Base-by-base conservation (phyloP, 108 stramenopile species). In the Nitzschia inconspicua region DNA sequence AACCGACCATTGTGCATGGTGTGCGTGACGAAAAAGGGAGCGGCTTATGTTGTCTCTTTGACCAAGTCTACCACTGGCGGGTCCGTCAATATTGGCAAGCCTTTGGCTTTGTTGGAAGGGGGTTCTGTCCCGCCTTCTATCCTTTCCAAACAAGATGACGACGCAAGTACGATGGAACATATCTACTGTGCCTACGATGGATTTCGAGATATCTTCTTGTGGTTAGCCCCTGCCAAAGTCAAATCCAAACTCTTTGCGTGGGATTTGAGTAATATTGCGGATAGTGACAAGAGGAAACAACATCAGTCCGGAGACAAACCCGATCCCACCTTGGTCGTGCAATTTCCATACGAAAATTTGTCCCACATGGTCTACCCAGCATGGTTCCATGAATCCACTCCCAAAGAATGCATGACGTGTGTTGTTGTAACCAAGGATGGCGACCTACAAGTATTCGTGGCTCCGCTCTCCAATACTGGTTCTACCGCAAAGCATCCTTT, bases 201-300 rank as follows among this genome's bases (percentile, higher is more conserved):
- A 10, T 74, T 80, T 43, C 76, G 89, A 5, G 78, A 88, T 39
- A 56, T 80, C 28, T 37, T 91, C 2, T 54, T 79, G 4, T 91
- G 89, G 89, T 37, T 47, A 9, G 56, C 72, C 0, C 10, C 23
- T n/a, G 60, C 59, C 32, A 55, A 53, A 2, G 26, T 40, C 43
- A 68, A 72, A 29, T 46, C 66, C 4, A 62, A 63, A 27, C 32
- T 78, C 4, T 43, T 75, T 16, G 64, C 70, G n/a, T 83, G 82
- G 82, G 70, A 83, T 63, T 50, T 78, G 26, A 27, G 43, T 7
- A 36, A n/a, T 6, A 28, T 73, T 24, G 19, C 58, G n/a, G 54
- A 70, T 10, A 6, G 3, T 64, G 16, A 20, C 11, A 0, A 28
- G 3, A 11, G 0, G 0, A 47, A 54, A 39, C 4, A 55, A 58